phyloP scores from a whole-genome alignment of 108 stramenopile species.

The Fragilariopsis cylindrus region DNA sequence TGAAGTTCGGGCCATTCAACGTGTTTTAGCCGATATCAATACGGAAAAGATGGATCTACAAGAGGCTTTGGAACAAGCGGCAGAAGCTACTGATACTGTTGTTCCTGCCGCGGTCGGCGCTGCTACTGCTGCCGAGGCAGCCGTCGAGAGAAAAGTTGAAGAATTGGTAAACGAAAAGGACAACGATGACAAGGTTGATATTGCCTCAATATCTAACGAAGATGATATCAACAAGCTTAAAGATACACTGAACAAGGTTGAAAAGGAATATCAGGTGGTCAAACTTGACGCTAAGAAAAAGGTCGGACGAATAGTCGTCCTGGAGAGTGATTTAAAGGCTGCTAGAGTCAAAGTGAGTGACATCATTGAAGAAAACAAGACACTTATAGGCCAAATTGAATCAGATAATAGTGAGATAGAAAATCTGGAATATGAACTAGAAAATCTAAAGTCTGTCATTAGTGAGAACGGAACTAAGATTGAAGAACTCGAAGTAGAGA shows the following conservation, averaged over 20 bases:
- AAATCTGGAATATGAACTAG: not conserved
- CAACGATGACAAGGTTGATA: not conserved
- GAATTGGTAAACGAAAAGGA: not conserved
- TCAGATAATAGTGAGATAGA: not conserved
- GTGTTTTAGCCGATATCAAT: constrained; percentile 53
- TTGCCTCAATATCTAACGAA: not conserved
- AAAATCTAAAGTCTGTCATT: too few species aligned
- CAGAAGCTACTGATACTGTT: not conserved
- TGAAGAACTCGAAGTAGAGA: not conserved
- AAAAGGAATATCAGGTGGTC: constrained; percentile 7
- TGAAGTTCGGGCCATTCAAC: constrained; percentile 52
- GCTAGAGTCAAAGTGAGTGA: constrained; percentile 16
- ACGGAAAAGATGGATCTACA: constrained; percentile 24
- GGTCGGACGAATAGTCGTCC: not conserved
- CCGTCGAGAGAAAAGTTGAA: not conserved
- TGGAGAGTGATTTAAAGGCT: constrained; percentile 19
- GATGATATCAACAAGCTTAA: constrained; percentile 16
- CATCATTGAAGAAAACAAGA: constrained; percentile 4
- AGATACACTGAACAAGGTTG: not conserved
- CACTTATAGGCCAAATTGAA: constrained; percentile 21
- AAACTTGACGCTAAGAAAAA: constrained; percentile 19
- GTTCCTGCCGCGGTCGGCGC: constrained; percentile 5
- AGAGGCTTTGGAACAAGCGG: not conserved
- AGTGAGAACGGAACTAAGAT: not conserved
- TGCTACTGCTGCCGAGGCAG: not conserved